Evolutionary conservation across 441 rosid species (phyloP), one percentile per base, ranked within the genome.

Genomic region (Populus hybrid): DNA sequence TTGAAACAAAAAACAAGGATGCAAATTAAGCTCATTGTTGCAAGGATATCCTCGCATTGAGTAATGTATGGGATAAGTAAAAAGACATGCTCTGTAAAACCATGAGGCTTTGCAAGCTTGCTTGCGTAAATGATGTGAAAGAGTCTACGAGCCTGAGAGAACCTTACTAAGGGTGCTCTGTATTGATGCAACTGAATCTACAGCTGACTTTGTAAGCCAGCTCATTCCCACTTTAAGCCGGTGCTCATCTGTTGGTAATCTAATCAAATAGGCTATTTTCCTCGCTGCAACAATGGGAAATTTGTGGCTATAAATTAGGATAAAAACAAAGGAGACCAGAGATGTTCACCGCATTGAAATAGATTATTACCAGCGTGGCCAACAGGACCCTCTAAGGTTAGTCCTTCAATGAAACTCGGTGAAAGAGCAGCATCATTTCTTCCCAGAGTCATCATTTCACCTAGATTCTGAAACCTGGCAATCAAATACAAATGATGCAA

Each of bases 371-470:
- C 94, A n/a, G 95, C 80, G 75, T 95, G 98, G 76, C 99, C 99
- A 79, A 92, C 70, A 3, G 97, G 92, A 18, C 99, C 98, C 67
- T 93, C 99, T 36, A 95, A 84, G 10, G 98, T 95, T 74, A 93
- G 83, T 69, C 99, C 97, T 70, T 95, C 99, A 21, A 91, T 83
- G 85, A 95, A 93, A 84, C 93, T 91, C 65, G 98, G 98, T 9
- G 99, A 82, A 72, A 95, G 73, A 34, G 99, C 97, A 66, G 92
- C 99, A 69, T 95, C 97, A 53, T 82, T 89, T 89, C 91, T 89
- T 42, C 98, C 99, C 38, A 95, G 88, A 32, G 87, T 91, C 97
- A 95, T 92, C 99, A 95, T 95, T 86, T 95, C 99, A 63, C 99
- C 99, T 35, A 95, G 83, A 76, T 93, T 93, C 83, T 95, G 98